Evolutionary conservation across 2,329 filamentous ascomycete species (phyloP), one percentile per base, ranked within the genome.

Genomic region (Davidsoniella eucalypti): DNA sequence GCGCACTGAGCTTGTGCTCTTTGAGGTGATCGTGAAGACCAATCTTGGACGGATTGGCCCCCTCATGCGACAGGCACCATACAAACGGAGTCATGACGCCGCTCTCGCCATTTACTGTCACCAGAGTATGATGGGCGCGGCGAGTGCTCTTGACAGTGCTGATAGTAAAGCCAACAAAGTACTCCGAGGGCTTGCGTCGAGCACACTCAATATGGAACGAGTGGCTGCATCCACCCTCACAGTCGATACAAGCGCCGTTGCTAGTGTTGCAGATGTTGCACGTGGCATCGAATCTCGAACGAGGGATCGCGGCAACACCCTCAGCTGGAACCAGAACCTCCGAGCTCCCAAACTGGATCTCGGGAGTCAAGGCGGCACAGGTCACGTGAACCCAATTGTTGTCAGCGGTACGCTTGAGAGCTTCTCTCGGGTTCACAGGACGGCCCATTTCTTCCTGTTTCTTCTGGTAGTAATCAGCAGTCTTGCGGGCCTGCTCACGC

Each of bases 371-470:
- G 16, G 94, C 71, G 1, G 92, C 88, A 61, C 92, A 98, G 37
- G 83, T 82, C 25, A 96, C 87, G 62, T 98, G 92, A 14, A 95
- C 86, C 92, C 92, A 98, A 60, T 96, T 96, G 66, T 96, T 96
- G 61, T 93, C 87, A 3, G 84, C 85, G 0, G 92, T 98, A 45
- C 86, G 79, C 67, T 98, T 98, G 55, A 98, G 69, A 3, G 92
- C 83, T 62, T 96, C 92, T 44, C 92, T 78, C 23, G 92, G 92
- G 56, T 86, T 77, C 36, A 82, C 65, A 1, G 92, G 90, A 44
- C 88, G 83, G 57, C 87, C 87, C 58, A 82, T 78, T 54, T 90
- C 83, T 60, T 86, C 78, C 64, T 98, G 90, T 60, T 78, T 81
- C 61, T 83, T 83, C 39, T 78, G 78, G 63, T 94, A 94, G 51